Base-by-base conservation (phyloP, 2,329 filamentous ascomycete species). In the Colletotrichum zoysiae region DNA sequence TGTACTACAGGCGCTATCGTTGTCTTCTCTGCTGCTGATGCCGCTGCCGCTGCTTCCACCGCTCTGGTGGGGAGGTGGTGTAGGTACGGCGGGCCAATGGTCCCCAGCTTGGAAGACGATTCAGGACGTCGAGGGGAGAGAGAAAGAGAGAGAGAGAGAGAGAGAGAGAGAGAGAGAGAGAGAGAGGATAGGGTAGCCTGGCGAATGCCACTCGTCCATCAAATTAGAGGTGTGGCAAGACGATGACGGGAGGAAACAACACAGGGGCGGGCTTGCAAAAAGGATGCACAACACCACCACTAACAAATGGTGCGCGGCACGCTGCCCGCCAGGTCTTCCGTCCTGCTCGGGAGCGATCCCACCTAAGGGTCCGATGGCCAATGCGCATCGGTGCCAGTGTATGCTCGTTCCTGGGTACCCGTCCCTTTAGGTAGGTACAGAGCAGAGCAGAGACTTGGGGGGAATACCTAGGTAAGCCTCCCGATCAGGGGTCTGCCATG, bases 141-240 rank as follows among this genome's bases (percentile, higher is more conserved):
- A n/a, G n/a, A n/a, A n/a, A n/a, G n/a, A n/a, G n/a, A n/a, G n/a
- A n/a, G n/a, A n/a, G n/a, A n/a, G n/a, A n/a, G n/a, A n/a, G n/a
- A n/a, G n/a, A n/a, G n/a, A n/a, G n/a, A n/a, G n/a, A n/a, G n/a
- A n/a, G n/a, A n/a, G 35, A 42, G 23, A n/a, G 20, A 57, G 23
- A 26, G 42, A 35, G 50, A 58, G 44, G 20, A 63, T 46, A n/a
- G 53, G 53, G 38, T 44, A 56, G 30, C 44, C 64, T 51, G 38
- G 55, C 38, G n/a, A n/a, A 35, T 26, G 35, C 38, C 33, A 12
- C 23, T 62, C 46, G 46, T 40, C 33, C 46, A 30, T 20, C 62
- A 53, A 53, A 53, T 59, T 62, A 59, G 65, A 69, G 65, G 59
- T 59, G 69, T 65, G 65, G 65, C 69, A 71, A 69, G 59, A 48